Conservation (phyloP, 257 asterid genomes). For the Knoxia roxburghii region DNA sequence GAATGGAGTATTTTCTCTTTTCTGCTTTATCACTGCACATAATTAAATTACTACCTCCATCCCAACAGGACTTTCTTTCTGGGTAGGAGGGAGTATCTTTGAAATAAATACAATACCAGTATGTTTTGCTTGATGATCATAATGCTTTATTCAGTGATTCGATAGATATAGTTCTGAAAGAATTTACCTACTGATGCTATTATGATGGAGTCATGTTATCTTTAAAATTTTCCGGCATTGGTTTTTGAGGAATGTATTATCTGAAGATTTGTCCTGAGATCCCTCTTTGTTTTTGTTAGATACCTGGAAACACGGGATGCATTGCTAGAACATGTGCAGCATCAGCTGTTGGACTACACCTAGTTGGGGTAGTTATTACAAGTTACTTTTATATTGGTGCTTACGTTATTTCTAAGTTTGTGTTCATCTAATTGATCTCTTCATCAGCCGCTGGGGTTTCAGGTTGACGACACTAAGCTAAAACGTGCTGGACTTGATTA, state of each 20-base stretch:
- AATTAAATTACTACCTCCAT: background rate
- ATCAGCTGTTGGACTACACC: slow-evolving; percentile 84
- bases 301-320: slow-evolving; percentile 96
- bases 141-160: background rate
- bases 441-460: slow-evolving; percentile 88
- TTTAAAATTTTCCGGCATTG: slow-evolving; percentile 13
- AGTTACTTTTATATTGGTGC: background rate
- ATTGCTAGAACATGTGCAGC: slow-evolving; percentile 97
- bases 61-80: no score
- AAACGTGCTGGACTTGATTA: slow-evolving; percentile 98
- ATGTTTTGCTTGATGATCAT: background rate
- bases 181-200: background rate
- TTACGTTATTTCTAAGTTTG: slow-evolving; percentile 1
- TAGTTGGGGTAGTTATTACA: slow-evolving; percentile 55
- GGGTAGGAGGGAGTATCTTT: no score
- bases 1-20: background rate
- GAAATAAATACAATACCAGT: background rate
- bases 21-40: background rate
- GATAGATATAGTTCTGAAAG: background rate
- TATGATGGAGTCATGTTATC: background rate
- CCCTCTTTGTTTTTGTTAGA: slow-evolving; percentile 36
- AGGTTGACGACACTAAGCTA: slow-evolving; percentile 71
- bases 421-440: slow-evolving; percentile 15
- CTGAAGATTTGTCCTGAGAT: slow-evolving; percentile 24
- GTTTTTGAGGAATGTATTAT: slow-evolving; percentile 14